Base-by-base conservation (phyloP, 2,329 filamentous ascomycete species). In the Colletotrichum filicis region DNA sequence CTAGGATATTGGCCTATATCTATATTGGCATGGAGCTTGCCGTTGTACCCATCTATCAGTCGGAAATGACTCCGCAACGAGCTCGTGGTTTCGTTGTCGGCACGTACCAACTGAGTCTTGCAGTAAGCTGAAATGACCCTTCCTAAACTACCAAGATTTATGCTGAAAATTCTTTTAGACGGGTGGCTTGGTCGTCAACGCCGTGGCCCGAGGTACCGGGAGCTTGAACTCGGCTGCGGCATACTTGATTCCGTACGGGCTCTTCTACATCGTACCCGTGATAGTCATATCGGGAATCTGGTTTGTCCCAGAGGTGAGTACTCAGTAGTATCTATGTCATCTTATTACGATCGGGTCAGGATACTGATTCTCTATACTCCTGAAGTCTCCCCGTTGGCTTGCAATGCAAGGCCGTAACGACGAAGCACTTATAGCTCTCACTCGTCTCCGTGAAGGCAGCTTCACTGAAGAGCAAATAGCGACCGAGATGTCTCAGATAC, bases 1-100 rank as follows among this genome's bases (percentile, higher is more conserved):
- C 76, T 1, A 78, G 82, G 3, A 81, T 82, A 7, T 75, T 84
- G 4, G 81, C 82, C 49, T 83, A 83, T 62, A 63, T 81, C 24
- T 84, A 84, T 59, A 77, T 84, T 37, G 83, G 82, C 16, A 84
- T 83, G 79, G 83, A 84, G 71, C 77, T 84, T 11, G 79, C 83
- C 0, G 75, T 81, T 3, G 80, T 83, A 0, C 83, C 83, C 0
- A 77, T 79, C 0, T 81, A 79, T 12, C 81, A 83, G 66, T 81
- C 81, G 0, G 82, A 83, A 74, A 76, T 82, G 32, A 77, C 78
- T 1, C 81, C 80, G 0, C 73, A 75, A 5, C 60, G 74, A 11
- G 75, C 78, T 2, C 79, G 82, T 32, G 82, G 82, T 0, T 76
- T 82, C 22, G 77, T 79, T 24, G 81, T 83, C 3, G 79, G 79